Evolutionary conservation across 1,284 basidiomycete species (phyloP).

Genomic region (Leccinum pachyderme): DNA sequence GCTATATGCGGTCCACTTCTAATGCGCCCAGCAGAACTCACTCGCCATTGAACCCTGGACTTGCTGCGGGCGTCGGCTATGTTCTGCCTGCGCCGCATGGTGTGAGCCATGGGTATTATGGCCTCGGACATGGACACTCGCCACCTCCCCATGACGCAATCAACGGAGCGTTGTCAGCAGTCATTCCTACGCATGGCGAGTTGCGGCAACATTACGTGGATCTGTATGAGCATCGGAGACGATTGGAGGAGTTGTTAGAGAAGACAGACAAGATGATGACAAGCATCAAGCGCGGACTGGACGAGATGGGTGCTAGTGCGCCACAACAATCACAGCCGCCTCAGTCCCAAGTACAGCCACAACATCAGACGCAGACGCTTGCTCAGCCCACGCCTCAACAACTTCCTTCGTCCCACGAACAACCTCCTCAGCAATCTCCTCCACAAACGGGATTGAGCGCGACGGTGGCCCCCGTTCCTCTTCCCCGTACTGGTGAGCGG

Average conservation of each 20-base stretch:
- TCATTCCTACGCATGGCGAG: conserved; percentile 56
- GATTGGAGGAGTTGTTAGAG: conserved; percentile 68
- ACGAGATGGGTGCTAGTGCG: conserved; percentile 47
- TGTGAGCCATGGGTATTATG: conserved; percentile 35
- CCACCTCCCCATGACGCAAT: conserved; percentile 35
- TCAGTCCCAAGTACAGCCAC: conserved; percentile 23
- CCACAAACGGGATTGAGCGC: conserved; percentile 16
- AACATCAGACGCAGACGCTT: conserved; percentile 20
- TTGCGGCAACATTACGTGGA: conserved; percentile 68
- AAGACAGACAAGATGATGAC: conserved; percentile 71
- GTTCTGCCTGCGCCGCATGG: conserved; percentile 41
- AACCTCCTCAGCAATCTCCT: conserved; percentile 26
- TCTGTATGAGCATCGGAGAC: conserved; percentile 56
- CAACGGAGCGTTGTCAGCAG: conserved; percentile 32
- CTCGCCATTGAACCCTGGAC: conserved; percentile 54
- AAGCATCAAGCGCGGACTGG: conserved; percentile 66
- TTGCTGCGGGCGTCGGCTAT: conserved; percentile 33
- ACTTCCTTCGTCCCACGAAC: conserved; percentile 26
- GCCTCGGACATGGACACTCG: conserved; percentile 31
- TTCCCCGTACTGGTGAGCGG: conserved; percentile 26
- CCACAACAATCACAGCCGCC: conserved; percentile 25
- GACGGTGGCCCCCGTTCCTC: conserved; percentile 17
- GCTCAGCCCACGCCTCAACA: conserved; percentile 24
- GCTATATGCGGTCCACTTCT: conserved; percentile 59
- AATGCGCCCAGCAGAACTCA: conserved; percentile 66